Percentiles rank a stretch among this genome's conserved stretches.
These are phyloP conservation scores for Magnaporthiopsis rhizophila DNA, from an alignment of 2,329 filamentous ascomycete species.

Conservation along the genomic window DNA sequence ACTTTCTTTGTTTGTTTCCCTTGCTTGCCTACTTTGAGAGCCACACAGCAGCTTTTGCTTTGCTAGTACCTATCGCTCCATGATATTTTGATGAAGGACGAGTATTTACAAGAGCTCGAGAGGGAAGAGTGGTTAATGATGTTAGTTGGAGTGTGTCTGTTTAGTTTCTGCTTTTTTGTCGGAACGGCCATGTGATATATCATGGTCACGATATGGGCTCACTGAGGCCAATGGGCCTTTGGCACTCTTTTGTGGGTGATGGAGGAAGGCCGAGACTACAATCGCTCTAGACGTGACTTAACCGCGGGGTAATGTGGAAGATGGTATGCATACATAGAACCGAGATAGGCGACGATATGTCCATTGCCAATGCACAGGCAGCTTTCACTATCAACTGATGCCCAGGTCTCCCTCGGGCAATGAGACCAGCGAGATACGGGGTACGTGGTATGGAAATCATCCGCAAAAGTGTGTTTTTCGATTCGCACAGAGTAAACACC, in stretches of 20 bases:
- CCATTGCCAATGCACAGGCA: neutral
- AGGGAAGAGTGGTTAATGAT: neutral
- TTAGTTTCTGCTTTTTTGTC: neutral
- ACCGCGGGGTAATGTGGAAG: neutral
- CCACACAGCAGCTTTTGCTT: neutral
- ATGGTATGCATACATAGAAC: neutral
- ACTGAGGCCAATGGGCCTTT: neutral
- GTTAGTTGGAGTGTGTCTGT: neutral
- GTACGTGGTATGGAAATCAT: no score
- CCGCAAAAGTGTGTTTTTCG: no score
- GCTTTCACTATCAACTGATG: neutral
- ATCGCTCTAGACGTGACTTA: neutral
- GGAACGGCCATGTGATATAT: neutral
- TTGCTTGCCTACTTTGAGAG: neutral
- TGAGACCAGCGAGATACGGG: no score
- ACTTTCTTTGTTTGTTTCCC: neutral
- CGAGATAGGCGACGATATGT: neutral
- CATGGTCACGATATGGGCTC: neutral
- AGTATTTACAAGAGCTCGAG: neutral
- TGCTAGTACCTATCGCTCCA: neutral
- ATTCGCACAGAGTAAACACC: no score
- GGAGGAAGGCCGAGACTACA: no score
- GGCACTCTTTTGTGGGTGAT: neutral
- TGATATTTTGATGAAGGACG: neutral
- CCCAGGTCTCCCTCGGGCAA: neutral